Conservation (phyloP, 805 yeast species). For the Jamesozyma hellenica region DNA sequence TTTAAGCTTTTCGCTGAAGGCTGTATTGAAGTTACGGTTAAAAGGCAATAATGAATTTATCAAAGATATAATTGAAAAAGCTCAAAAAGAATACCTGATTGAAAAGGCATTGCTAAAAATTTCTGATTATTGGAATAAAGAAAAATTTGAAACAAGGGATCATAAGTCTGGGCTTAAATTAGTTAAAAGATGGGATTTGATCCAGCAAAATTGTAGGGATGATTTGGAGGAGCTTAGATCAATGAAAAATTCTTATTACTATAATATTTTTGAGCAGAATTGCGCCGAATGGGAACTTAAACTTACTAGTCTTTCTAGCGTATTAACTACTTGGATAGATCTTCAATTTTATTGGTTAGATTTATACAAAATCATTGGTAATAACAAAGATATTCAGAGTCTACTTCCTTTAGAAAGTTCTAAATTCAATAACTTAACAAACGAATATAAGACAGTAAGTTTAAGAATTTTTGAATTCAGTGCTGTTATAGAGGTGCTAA, state of each 20-base stretch:
- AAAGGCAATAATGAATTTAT: slow-evolving; percentile 36
- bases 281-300: slow-evolving; percentile 45
- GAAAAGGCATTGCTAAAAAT: slow-evolving; percentile 47
- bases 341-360: slow-evolving; percentile 86
- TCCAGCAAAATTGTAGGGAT: slow-evolving; percentile 49
- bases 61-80: slow-evolving; percentile 44
- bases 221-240: slow-evolving; percentile 54
- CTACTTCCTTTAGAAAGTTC: slow-evolving; percentile 61
- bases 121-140: slow-evolving; percentile 44
- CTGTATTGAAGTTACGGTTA: slow-evolving; percentile 52
- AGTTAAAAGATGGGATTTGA: slow-evolving; percentile 55
- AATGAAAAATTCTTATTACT: slow-evolving; percentile 63
- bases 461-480: slow-evolving; percentile 40
- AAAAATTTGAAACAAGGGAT: slow-evolving; percentile 43
- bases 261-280: slow-evolving; percentile 48
- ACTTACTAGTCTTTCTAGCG: slow-evolving; percentile 39
- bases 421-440: slow-evolving; percentile 51
- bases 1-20: slow-evolving; percentile 37
- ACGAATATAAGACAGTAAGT: slow-evolving; percentile 48
- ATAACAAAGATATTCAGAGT: slow-evolving; percentile 46
- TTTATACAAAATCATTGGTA: slow-evolving; percentile 65
- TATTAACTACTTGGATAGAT: slow-evolving; percentile 68
- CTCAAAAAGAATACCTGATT: slow-evolving; percentile 61
- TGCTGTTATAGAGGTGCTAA: slow-evolving; percentile 45
- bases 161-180: slow-evolving; percentile 44